phyloP scores from a whole-genome alignment of 2,329 filamentous ascomycete genomes.

The Curvularia sp. region DNA sequence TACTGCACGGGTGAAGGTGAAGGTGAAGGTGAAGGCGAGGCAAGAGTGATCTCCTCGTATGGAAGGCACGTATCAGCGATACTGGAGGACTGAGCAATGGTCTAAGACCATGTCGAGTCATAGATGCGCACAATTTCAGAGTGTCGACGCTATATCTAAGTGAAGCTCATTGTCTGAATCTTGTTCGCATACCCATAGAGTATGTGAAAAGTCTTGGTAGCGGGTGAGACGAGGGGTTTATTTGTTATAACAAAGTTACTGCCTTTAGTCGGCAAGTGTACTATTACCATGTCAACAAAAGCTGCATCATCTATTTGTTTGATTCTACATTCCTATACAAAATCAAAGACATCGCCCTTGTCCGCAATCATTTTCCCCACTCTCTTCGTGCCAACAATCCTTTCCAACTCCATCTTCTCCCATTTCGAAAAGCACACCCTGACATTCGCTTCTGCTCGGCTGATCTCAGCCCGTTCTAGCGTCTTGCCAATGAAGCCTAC shows the following conservation, averaged over 20 bases:
- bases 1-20: background rate
- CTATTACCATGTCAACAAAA: background rate
- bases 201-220: background rate
- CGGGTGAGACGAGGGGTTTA: background rate
- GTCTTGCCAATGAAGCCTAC: constrained; percentile 67
- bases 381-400: constrained; percentile 81
- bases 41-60: background rate
- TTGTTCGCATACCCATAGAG: background rate
- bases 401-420: constrained; percentile 87
- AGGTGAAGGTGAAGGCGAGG: background rate
- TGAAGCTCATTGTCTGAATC: background rate
- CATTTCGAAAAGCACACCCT: constrained; percentile 80
- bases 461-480: constrained; percentile 66
- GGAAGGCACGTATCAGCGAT: background rate
- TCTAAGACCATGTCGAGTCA: background rate
- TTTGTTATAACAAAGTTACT: too few species aligned
- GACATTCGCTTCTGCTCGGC: constrained; percentile 58
- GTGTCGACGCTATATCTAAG: background rate
- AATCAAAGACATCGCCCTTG: constrained; percentile 90
- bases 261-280: too few species aligned
- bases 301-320: background rate
- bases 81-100: background rate
- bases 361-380: constrained; percentile 85
- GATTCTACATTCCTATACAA: constrained; percentile 63
- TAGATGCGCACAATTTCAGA: background rate